Conservation (phyloP, 495 filamentous ascomycete genomes). For the Aspergillus diversus region DNA sequence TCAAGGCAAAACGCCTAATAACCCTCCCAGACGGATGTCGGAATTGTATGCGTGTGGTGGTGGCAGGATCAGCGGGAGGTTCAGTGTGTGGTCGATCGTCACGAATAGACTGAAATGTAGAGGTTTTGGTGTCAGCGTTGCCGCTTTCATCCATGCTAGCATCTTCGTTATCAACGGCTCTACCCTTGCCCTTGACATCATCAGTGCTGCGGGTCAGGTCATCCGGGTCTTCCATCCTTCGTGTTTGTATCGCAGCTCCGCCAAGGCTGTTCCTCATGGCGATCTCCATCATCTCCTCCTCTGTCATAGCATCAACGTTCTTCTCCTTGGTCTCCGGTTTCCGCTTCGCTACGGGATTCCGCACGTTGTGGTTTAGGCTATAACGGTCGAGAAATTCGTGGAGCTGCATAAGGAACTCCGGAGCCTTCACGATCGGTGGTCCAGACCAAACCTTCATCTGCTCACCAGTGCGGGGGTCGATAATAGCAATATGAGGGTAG, state of each 20-base stretch:
- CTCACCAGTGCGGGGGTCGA: constrained; percentile 94
- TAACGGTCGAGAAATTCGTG: constrained; percentile 96
- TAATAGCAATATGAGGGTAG: constrained; percentile 93
- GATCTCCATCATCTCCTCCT: constrained; percentile 95
- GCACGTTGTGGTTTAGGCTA: constrained; percentile 81
- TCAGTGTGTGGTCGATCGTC: constrained; percentile 74
- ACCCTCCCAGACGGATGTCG: constrained; percentile 77
- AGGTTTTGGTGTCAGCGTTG: constrained; percentile 28
- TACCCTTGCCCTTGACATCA: constrained; percentile 68
- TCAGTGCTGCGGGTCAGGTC: constrained; percentile 70
- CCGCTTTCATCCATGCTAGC: constrained; percentile 31
- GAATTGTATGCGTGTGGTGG: constrained; percentile 89
- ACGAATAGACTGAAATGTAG: constrained; percentile 69
- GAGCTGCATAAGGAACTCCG: constrained; percentile 87
- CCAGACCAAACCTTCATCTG: constrained; percentile 97
- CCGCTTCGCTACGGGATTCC: constrained; percentile 86
- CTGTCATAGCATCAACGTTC: constrained; percentile 85
- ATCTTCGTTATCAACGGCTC: constrained; percentile 49
- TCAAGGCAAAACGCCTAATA: constrained; percentile 78
- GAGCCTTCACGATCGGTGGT: constrained; percentile 69
- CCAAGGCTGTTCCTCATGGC: constrained; percentile 85
- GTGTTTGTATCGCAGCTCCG: constrained; percentile 35
- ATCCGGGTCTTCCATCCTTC: constrained; percentile 72
- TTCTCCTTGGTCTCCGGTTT: constrained; percentile 73
- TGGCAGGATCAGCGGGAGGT: constrained; percentile 66